A percentile compares a stretch with the other conserved stretches of the same genome.
These are phyloP conservation scores for Pleomassaria siparia DNA, from an alignment of 2,329 filamentous ascomycete genomes.

Conservation along the genomic window DNA sequence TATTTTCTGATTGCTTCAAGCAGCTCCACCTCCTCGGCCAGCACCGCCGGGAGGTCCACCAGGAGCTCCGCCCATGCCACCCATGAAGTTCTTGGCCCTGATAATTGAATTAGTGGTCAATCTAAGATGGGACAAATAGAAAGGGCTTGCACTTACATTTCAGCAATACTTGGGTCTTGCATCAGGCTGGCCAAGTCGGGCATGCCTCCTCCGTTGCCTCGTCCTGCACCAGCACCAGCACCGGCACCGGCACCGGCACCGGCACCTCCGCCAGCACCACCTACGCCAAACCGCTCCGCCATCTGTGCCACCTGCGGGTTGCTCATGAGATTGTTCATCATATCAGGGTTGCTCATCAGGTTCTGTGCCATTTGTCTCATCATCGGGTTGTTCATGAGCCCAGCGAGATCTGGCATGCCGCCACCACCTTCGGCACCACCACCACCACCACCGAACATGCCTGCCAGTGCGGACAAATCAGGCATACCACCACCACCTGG, in stretches of 20 bases:
- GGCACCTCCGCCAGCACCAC: slow-evolving; percentile 41
- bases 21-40: slow-evolving; percentile 15
- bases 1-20: neutral
- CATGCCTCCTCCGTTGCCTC: slow-evolving; percentile 71
- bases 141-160: slow-evolving; percentile 71
- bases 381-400: slow-evolving; percentile 89
- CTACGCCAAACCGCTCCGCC: slow-evolving; percentile 73
- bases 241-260: slow-evolving; percentile 55
- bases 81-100: slow-evolving; percentile 70
- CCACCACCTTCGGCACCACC: slow-evolving; percentile 66
- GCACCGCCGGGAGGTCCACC: slow-evolving; percentile 15
- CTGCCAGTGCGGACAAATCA: slow-evolving; percentile 72
- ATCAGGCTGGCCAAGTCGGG: slow-evolving; percentile 84
- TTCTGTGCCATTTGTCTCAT: slow-evolving; percentile 96
- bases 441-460: slow-evolving; percentile 50
- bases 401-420: slow-evolving; percentile 81
- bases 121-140: neutral
- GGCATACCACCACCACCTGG: slow-evolving; percentile 66
- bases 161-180: slow-evolving; percentile 87
- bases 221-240: slow-evolving; percentile 9
- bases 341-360: slow-evolving; percentile 93
- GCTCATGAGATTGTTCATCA: slow-evolving; percentile 89
- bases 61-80: slow-evolving; percentile 50
- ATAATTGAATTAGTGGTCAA: slow-evolving; percentile 5
- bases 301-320: slow-evolving; percentile 88